These are phyloP conservation scores for Neonectria ditissima DNA, from an alignment of 2,329 filamentous ascomycete genomes.

Conservation along the genomic window DNA sequence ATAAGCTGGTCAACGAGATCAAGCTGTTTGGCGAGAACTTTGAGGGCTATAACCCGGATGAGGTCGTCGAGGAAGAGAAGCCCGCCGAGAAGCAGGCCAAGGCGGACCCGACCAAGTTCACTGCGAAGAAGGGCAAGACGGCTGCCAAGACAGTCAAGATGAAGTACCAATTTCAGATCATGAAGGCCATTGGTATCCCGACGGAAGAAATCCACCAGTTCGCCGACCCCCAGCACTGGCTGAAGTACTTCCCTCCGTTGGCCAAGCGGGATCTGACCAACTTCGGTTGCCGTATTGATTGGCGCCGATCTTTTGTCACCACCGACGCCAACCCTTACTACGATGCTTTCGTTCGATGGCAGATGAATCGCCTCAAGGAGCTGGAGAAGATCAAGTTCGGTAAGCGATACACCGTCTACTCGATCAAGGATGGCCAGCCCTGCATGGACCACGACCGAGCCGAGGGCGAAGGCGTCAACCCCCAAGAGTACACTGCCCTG, in stretches of 20 bases:
- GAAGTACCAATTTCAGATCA: conserved; percentile 97
- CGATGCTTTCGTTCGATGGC: conserved; percentile 95
- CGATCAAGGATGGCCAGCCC: conserved; percentile 59
- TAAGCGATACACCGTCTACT: conserved; percentile 92
- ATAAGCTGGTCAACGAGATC: conserved; percentile 93
- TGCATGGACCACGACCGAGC: conserved; percentile 63
- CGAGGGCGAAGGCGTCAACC: conserved; percentile 66
- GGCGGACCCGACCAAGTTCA: conserved; percentile 91
- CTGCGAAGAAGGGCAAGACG: conserved; percentile 91
- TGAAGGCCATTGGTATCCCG: conserved; percentile 90
- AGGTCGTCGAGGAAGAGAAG: conserved; percentile 62
- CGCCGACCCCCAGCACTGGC: conserved; percentile 91
- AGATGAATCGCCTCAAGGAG: conserved; percentile 93
- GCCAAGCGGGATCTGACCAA: conserved; percentile 80
- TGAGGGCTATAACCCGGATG: conserved; percentile 77
- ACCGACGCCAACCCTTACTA: conserved; percentile 98
- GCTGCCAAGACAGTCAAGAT: conserved; percentile 89
- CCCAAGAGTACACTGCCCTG: conserved; percentile 92
- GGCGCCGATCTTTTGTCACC: conserved; percentile 92
- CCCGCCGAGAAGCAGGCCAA: conserved; percentile 74
- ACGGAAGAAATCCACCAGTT: conserved; percentile 92
- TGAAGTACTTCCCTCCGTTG: conserved; percentile 80
- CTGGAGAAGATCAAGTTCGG: conserved; percentile 94
- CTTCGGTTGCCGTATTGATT: conserved; percentile 90
- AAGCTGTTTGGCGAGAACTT: conserved; percentile 90